phyloP scores from a whole-genome alignment of 495 filamentous ascomycete genomes.

The Penicillium egyptiacum region DNA sequence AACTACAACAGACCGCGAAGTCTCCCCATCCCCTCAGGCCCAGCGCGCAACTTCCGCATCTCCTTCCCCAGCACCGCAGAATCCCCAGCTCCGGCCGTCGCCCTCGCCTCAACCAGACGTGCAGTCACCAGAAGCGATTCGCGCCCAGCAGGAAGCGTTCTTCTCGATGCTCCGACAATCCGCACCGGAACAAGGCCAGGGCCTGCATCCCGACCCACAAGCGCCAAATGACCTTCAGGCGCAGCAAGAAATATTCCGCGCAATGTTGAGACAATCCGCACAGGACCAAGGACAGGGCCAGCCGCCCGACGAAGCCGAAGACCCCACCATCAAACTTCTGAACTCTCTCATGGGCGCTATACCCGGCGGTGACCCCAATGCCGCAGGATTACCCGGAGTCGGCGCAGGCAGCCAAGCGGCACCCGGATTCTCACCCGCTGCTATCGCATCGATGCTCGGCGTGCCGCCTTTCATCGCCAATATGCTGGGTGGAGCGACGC shows the following conservation, averaged over 20 bases:
- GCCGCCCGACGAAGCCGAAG: conserved; percentile 39
- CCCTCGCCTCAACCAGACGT: conserved; percentile 22
- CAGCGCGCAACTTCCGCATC: conserved; percentile 30
- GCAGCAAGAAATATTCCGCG: conserved; percentile 47
- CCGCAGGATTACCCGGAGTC: conserved; percentile 34
- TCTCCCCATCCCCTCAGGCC: conserved; percentile 35
- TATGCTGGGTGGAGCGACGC: conserved; percentile 34
- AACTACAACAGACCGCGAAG: conserved; percentile 29
- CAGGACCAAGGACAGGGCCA: conserved; percentile 33
- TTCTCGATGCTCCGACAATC: conserved; percentile 44
- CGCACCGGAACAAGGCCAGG: conserved; percentile 30
- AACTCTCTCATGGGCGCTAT: conserved; percentile 57
- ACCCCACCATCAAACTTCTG: conserved; percentile 63
- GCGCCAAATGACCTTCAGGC: conserved; percentile 16
- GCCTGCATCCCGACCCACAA: conserved; percentile 35
- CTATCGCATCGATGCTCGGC: conserved; percentile 36
- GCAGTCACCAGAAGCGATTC: conserved; percentile 28
- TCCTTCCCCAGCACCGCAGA: conserved; percentile 31
- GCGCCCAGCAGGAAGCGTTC: conserved; percentile 46
- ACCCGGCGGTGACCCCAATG: conserved; percentile 28
- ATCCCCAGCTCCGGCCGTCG: conserved; percentile 23
- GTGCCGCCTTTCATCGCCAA: conserved; percentile 49
- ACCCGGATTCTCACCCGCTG: conserved; percentile 33
- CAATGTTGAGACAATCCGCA: conserved; percentile 39
- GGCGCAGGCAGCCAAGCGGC: conserved; percentile 11